Percentiles rank a stretch among this genome's conserved stretches.
phyloP scores from a whole-genome alignment of 768 basidiomycete species.

The Boletellus ananiceps region DNA sequence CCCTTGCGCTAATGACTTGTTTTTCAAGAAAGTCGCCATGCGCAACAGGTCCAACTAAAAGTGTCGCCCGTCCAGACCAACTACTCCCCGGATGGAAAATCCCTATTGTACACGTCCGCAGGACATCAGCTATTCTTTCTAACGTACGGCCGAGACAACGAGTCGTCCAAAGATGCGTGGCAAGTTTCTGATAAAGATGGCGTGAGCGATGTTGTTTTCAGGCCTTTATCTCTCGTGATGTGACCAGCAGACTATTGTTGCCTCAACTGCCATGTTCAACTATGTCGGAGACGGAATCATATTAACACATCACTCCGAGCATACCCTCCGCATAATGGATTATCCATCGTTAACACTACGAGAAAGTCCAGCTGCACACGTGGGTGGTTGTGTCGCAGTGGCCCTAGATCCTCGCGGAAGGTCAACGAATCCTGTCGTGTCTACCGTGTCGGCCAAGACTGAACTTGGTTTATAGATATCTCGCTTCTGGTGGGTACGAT shows the following conservation, averaged over 20 bases:
- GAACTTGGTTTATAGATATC: constrained; percentile 43
- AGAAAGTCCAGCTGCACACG: constrained; percentile 68
- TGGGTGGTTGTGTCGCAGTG: constrained; percentile 73
- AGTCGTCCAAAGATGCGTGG: constrained; percentile 52
- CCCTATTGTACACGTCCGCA: constrained; percentile 58
- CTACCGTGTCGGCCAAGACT: not conserved
- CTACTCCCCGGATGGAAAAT: constrained; percentile 69
- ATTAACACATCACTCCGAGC: constrained; percentile 58
- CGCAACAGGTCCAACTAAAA: constrained; percentile 57
- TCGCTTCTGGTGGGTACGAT: constrained; percentile 77
- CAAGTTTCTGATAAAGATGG: constrained; percentile 32
- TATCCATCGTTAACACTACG: constrained; percentile 57
- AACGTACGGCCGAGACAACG: constrained; percentile 49
- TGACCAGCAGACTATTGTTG: constrained; percentile 38
- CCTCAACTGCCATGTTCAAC: constrained; percentile 71
- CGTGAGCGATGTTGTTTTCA: constrained; percentile 1
- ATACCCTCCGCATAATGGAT: constrained; percentile 63
- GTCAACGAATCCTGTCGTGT: constrained; percentile 28
- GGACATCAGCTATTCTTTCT: constrained; percentile 60
- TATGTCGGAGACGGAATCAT: constrained; percentile 70
- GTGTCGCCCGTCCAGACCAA: constrained; percentile 59
- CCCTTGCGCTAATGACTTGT: constrained; percentile 5
- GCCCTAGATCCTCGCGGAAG: constrained; percentile 78
- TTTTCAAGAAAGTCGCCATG: constrained; percentile 59
- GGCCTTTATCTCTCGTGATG: not conserved